These are phyloP conservation scores for Knoxdaviesia proteae DNA, from an alignment of 2,329 filamentous ascomycete species.

Conservation along the genomic window DNA sequence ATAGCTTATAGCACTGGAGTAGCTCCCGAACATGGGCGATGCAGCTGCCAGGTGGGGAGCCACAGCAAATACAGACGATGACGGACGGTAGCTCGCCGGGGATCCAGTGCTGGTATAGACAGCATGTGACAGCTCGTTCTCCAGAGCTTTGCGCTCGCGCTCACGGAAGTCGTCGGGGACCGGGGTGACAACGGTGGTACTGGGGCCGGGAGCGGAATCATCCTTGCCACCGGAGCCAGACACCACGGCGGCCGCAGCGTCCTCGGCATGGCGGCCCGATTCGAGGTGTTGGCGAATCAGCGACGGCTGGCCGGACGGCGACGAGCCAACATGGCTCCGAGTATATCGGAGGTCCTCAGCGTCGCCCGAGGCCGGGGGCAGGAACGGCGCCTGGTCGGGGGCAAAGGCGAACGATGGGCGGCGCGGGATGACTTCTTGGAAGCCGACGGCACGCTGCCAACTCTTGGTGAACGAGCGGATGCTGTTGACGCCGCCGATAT, in stretches of 20 bases:
- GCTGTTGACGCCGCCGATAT: slow-evolving; percentile 80
- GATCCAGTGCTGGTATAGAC: background rate
- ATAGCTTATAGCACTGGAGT: slow-evolving; percentile 35
- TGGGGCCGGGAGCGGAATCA: background rate
- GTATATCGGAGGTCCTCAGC: slow-evolving; percentile 6
- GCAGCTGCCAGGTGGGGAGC: slow-evolving; percentile 39
- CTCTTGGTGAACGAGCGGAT: slow-evolving; percentile 84
- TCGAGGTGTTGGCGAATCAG: slow-evolving; percentile 33
- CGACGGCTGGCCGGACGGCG: slow-evolving; percentile 15
- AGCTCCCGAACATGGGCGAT: slow-evolving; percentile 51
- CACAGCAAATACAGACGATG: slow-evolving; percentile 31
- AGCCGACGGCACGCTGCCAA: slow-evolving; percentile 77
- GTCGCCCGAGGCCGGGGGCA: slow-evolving; percentile 9
- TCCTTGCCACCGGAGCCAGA: background rate
- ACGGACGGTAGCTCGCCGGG: background rate
- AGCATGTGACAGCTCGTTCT: slow-evolving; percentile 17
- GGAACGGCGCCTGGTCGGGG: slow-evolving; percentile 29
- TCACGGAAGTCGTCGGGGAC: slow-evolving; percentile 15
- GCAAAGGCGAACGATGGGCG: slow-evolving; percentile 52
- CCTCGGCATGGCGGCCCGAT: slow-evolving; percentile 9
- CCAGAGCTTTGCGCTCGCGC: slow-evolving; percentile 25
- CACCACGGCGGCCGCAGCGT: slow-evolving; percentile 5
- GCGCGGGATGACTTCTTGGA: slow-evolving; percentile 70
- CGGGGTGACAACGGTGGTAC: background rate
- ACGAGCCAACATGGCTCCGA: slow-evolving; percentile 18